Conservation (phyloP, 192 early-diverging fungal genomes). For the Coemansia sp. region DNA sequence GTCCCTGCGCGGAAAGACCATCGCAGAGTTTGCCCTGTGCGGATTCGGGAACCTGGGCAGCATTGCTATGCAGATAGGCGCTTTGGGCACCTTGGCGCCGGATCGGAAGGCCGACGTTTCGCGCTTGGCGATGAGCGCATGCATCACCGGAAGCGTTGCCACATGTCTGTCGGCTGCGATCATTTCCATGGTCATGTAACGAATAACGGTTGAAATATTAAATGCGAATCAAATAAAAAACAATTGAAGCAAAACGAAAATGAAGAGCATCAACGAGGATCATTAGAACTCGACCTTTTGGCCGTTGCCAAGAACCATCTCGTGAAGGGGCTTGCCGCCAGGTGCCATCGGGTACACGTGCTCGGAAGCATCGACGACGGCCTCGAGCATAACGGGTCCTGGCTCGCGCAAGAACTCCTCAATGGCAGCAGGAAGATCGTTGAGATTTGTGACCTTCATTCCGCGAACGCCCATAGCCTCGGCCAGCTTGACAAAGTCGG, state of each 20-base stretch:
- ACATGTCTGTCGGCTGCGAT: slow-evolving; percentile 82
- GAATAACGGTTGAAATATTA: background rate
- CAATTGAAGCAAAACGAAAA: background rate
- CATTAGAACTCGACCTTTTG: slow-evolving; percentile 42
- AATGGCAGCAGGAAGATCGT: slow-evolving; percentile 85
- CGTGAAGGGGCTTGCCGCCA: slow-evolving; percentile 88
- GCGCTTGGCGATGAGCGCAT: slow-evolving; percentile 71
- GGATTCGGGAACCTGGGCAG: slow-evolving; percentile 86
- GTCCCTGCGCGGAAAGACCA: slow-evolving; percentile 50
- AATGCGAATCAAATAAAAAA: background rate
- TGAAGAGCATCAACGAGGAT: background rate
- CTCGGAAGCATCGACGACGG: slow-evolving; percentile 86
- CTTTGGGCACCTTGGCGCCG: slow-evolving; percentile 74
- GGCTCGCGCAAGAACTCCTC: slow-evolving; percentile 81
- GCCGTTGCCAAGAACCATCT: slow-evolving; percentile 68
- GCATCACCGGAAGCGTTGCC: slow-evolving; percentile 74
- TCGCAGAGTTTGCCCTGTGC: slow-evolving; percentile 77
- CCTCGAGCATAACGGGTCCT: slow-evolving; percentile 90
- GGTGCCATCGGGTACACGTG: slow-evolving; percentile 98
- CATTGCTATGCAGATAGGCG: slow-evolving; percentile 81
- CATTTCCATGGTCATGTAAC: slow-evolving; percentile 65
- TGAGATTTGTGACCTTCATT: slow-evolving; percentile 76
- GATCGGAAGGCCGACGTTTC: slow-evolving; percentile 68
- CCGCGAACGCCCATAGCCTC: slow-evolving; percentile 92
- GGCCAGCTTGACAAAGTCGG: slow-evolving; percentile 97